Evolutionary conservation across 1,139 yeast genomes (phyloP).

Genomic region (Eremothecium gossypii): DNA sequence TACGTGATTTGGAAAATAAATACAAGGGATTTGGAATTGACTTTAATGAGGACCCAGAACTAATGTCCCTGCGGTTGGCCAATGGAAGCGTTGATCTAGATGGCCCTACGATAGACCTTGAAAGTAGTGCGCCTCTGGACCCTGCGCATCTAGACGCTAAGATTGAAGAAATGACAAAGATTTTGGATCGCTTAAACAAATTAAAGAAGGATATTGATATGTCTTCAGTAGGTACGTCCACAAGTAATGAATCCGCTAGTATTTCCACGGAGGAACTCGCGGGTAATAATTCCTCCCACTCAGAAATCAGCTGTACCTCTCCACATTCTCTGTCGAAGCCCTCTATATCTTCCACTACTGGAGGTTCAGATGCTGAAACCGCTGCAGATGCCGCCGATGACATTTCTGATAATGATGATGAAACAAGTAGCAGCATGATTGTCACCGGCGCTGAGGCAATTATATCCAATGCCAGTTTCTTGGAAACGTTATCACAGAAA

Average conservation of each 20-base stretch:
- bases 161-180: constrained; percentile 38
- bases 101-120: background rate
- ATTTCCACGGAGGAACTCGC: background rate
- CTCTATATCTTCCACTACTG: constrained; percentile 3
- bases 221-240: background rate
- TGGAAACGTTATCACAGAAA: constrained; percentile 27
- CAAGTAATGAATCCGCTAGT: background rate
- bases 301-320: background rate
- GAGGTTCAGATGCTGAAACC: constrained; percentile 6
- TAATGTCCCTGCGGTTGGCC: background rate
- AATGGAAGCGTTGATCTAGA: background rate
- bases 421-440: background rate
- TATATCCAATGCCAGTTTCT: constrained; percentile 20
- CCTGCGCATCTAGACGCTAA: constrained; percentile 38
- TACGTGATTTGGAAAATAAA: constrained; percentile 51
- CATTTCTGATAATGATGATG: constrained; percentile 7
- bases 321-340: constrained; percentile 7
- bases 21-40: constrained; percentile 54
- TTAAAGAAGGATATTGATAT: constrained; percentile 10
- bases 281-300: background rate
- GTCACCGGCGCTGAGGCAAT: background rate
- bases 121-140: constrained; percentile 19
- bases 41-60: constrained; percentile 29
- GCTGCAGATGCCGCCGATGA: constrained; percentile 9
- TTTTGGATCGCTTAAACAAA: constrained; percentile 33